Conservation (phyloP, 306 rosid genomes). For the Biancaea sappan region DNA sequence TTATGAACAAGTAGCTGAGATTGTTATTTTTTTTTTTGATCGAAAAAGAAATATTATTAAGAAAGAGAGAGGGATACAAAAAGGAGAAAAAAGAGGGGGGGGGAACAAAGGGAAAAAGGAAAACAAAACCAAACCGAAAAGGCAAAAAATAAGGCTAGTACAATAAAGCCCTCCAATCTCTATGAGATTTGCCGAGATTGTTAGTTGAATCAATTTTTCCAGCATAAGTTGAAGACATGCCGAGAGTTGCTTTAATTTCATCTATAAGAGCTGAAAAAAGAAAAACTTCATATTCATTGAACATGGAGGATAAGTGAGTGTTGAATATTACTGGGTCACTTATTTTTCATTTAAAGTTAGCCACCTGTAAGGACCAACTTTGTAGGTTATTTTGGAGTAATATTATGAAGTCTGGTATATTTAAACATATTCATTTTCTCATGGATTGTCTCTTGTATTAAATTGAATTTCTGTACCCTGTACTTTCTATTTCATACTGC, state of each 20-base stretch:
- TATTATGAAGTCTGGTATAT: background rate
- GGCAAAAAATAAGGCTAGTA: no score
- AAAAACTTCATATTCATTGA: background rate
- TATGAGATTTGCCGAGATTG: no score
- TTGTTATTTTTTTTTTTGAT: no score
- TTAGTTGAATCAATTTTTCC: background rate
- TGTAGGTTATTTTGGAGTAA: background rate
- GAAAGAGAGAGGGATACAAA: no score
- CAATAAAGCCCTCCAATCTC: no score
- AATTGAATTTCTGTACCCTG: background rate
- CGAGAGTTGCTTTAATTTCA: background rate
- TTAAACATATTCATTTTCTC: background rate
- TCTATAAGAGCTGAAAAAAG: background rate
- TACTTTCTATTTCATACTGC: no score
- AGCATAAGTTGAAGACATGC: background rate
- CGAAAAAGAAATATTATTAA: no score
- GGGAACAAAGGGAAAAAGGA: no score
- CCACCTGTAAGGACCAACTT: background rate
- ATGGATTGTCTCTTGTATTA: background rate
- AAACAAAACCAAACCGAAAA: no score
- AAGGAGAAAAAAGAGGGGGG: no score
- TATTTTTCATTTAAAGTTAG: background rate
- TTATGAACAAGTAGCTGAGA: slow-evolving; percentile 18
- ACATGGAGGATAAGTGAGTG: background rate
- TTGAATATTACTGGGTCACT: background rate